A percentile compares a stretch with the other conserved stretches of the same genome.
These are phyloP conservation scores for Sarcodon aspratus DNA, from an alignment of 768 basidiomycete species.

Conservation along the genomic window DNA sequence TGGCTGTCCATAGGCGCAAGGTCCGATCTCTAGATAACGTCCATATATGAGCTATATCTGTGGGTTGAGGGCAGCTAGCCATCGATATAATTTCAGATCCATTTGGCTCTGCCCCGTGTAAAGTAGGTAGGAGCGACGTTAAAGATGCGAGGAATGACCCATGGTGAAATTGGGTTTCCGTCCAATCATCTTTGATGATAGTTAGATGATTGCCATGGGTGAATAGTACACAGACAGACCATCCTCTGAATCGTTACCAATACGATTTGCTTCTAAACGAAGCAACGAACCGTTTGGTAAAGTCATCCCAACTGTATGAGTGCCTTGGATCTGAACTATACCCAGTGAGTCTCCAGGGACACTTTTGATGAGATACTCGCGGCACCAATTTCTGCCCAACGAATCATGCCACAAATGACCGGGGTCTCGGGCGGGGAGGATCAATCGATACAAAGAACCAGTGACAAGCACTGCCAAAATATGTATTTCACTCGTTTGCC, in stretches of 20 bases:
- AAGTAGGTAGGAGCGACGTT: conserved; percentile 50
- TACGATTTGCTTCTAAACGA: conserved; percentile 54
- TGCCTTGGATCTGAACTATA: conserved; percentile 48
- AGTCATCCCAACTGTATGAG: conserved; percentile 53
- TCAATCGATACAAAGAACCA: conserved; percentile 65
- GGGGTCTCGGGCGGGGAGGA: conserved; percentile 45
- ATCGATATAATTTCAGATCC: conserved; percentile 59
- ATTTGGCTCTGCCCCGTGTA: conserved; percentile 32
- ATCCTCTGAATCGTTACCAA: conserved; percentile 40
- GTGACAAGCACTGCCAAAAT: conserved; percentile 55
- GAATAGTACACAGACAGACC: conserved; percentile 31
- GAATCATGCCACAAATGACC: conserved; percentile 49
- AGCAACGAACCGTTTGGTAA: conserved; percentile 52
- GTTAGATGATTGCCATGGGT: neutral
- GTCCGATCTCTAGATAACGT: conserved; percentile 82
- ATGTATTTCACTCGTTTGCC: conserved; percentile 40
- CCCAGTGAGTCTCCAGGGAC: conserved; percentile 26
- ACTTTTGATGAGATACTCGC: conserved; percentile 57
- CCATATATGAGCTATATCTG: conserved; percentile 66
- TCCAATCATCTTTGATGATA: conserved; percentile 50
- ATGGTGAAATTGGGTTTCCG: conserved; percentile 51
- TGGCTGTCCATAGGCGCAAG: conserved; percentile 75
- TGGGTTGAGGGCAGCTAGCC: conserved; percentile 64
- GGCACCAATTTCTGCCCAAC: conserved; percentile 41
- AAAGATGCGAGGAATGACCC: conserved; percentile 56